Evolutionary conservation across 163 green algal genomes (phyloP).

Genomic region (Smithsoniella earleae): DNA sequence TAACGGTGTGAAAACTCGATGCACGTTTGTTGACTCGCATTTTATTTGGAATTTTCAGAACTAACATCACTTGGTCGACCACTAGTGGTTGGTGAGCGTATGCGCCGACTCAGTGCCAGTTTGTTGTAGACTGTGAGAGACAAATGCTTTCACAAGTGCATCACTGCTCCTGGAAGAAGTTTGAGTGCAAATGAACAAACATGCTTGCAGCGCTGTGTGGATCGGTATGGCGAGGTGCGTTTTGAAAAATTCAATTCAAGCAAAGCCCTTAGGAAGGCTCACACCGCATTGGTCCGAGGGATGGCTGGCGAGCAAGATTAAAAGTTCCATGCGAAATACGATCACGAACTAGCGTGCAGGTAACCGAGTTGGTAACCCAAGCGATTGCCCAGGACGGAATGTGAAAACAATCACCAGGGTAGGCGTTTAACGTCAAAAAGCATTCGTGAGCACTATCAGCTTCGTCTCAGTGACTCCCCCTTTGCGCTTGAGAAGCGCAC

Average conservation of each 20-base stretch:
- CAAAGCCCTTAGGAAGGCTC: background rate
- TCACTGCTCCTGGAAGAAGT: background rate
- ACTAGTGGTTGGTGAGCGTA: background rate
- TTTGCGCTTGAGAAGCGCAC: no score
- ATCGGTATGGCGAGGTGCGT: conserved; percentile 25
- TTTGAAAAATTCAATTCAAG: background rate
- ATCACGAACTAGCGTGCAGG: conserved; percentile 10
- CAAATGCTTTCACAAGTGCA: conserved; percentile 29
- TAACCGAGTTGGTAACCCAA: conserved; percentile 3
- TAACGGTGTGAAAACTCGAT: background rate
- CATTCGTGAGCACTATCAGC: no score
- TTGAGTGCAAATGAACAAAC: conserved; percentile 16
- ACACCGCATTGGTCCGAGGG: background rate
- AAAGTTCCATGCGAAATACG: background rate
- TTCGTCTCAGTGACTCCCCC: no score
- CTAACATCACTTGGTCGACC: background rate
- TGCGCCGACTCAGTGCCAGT: background rate
- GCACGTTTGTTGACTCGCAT: background rate
- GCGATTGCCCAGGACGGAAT: conserved; percentile 15
- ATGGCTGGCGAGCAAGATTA: background rate
- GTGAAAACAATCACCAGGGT: no score
- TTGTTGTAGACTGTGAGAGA: conserved; percentile 22
- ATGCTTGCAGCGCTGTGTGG: conserved; percentile 21
- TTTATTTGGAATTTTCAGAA: background rate
- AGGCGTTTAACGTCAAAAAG: no score